A percentile compares a stretch with the other conserved stretches of the same genome.
Conservation (phyloP, 2,329 filamentous ascomycete genomes). For the Cercospora nicotianae region DNA sequence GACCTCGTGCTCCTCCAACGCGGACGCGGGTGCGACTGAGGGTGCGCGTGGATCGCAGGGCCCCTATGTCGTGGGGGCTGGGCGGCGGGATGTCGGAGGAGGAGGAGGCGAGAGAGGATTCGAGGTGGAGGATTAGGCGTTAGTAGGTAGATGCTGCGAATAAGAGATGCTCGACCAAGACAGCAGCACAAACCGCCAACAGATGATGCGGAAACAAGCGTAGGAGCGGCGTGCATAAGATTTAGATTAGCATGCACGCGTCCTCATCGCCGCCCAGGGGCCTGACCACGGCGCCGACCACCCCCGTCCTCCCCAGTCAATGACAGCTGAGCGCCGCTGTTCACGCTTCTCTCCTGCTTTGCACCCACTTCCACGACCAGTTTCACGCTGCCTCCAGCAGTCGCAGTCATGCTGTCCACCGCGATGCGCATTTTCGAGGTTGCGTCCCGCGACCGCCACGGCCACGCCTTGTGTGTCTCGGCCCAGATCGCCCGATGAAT, state of each 20-base stretch:
- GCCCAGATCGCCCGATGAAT: not conserved
- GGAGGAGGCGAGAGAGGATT: not conserved
- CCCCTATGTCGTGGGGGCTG: not conserved
- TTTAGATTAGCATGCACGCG: not conserved
- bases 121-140: not conserved
- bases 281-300: not conserved
- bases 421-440: not conserved
- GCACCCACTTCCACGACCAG: not conserved
- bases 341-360: not conserved
- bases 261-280: not conserved
- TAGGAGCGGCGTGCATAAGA: not conserved
- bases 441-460: not conserved
- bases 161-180: not conserved
- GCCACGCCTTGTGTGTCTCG: not conserved
- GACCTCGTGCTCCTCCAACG: conserved; percentile 11
- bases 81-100: not conserved
- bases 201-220: not conserved
- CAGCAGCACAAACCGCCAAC: not conserved
- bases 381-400: not conserved
- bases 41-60: conserved; percentile 1
- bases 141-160: not conserved
- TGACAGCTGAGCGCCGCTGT: not conserved
- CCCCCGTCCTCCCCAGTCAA: not conserved
- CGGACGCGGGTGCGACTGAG: conserved; percentile 9
- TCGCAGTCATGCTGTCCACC: not conserved